These are phyloP conservation scores for Lentinula detonsa DNA, from an alignment of 768 basidiomycete genomes.

Conservation along the genomic window DNA sequence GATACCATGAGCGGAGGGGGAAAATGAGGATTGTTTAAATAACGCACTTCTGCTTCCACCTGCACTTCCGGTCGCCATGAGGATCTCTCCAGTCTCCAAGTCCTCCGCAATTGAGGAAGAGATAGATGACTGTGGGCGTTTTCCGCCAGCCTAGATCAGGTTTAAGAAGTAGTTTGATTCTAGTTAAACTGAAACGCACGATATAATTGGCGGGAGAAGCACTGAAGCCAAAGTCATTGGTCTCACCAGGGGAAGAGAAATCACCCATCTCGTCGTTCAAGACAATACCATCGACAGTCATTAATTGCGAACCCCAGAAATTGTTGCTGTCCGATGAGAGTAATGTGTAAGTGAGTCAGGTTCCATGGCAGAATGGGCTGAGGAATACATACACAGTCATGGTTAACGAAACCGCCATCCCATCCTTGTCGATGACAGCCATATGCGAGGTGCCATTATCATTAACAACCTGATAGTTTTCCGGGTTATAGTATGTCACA, in stretches of 20 bases:
- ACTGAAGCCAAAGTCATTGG: constrained; percentile 28
- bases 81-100: constrained; percentile 23
- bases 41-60: constrained; percentile 24
- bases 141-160: constrained; percentile 12
- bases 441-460: constrained; percentile 32
- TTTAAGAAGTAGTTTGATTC: no score
- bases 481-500: constrained; percentile 24
- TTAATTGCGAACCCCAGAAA: constrained; percentile 19
- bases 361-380: no score
- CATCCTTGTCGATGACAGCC: constrained; percentile 25
- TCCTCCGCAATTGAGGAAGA: constrained; percentile 30
- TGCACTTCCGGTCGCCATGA: constrained; percentile 30
- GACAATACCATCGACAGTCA: constrained; percentile 19
- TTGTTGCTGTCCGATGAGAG: constrained; percentile 9
- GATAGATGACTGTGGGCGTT: constrained; percentile 27
- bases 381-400: constrained; percentile 12
- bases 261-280: constrained; percentile 24
- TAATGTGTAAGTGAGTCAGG: background rate
- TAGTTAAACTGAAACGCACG: background rate
- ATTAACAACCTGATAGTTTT: constrained; percentile 17
- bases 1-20: no score
- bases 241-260: constrained; percentile 17
- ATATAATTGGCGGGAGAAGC: constrained; percentile 31
- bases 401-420: constrained; percentile 20
- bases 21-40: background rate